These are phyloP conservation scores for Graphiopsis chlorocephala DNA, from an alignment of 2,329 filamentous ascomycete genomes.

Conservation along the genomic window DNA sequence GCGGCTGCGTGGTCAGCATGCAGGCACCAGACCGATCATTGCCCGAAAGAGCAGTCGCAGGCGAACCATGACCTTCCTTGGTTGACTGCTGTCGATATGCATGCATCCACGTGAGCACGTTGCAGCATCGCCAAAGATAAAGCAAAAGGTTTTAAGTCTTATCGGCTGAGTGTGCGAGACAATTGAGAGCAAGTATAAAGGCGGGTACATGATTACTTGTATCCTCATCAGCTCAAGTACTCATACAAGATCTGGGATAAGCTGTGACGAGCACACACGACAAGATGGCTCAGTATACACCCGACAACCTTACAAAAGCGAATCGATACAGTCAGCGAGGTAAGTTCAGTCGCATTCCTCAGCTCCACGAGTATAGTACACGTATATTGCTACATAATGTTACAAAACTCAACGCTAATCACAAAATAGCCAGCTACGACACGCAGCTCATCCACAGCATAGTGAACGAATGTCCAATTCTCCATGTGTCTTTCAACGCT, in stretches of 20 bases:
- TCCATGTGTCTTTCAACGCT: constrained; percentile 76
- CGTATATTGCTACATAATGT: neutral
- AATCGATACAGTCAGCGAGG: constrained; percentile 12
- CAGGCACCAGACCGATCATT: constrained; percentile 7
- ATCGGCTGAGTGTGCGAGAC: neutral
- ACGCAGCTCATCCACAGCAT: constrained; percentile 70
- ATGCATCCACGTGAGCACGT: neutral
- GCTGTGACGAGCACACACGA: neutral
- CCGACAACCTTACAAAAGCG: neutral
- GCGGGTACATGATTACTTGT: neutral
- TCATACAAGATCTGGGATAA: neutral
- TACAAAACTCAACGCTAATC: neutral
- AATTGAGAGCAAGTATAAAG: neutral
- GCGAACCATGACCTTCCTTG: neutral
- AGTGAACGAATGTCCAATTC: constrained; percentile 69
- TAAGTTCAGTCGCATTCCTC: neutral
- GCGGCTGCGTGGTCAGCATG: constrained; percentile 11
- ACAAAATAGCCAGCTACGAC: constrained; percentile 64
- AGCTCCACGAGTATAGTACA: neutral
- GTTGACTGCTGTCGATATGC: neutral
- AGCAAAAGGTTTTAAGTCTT: neutral
- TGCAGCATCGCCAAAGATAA: neutral
- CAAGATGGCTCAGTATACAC: constrained; percentile 2
- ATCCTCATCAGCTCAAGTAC: neutral
- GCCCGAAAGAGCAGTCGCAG: neutral